Base-by-base conservation (phyloP, 768 basidiomycete genomes). In the Mycena sanguinolenta region DNA sequence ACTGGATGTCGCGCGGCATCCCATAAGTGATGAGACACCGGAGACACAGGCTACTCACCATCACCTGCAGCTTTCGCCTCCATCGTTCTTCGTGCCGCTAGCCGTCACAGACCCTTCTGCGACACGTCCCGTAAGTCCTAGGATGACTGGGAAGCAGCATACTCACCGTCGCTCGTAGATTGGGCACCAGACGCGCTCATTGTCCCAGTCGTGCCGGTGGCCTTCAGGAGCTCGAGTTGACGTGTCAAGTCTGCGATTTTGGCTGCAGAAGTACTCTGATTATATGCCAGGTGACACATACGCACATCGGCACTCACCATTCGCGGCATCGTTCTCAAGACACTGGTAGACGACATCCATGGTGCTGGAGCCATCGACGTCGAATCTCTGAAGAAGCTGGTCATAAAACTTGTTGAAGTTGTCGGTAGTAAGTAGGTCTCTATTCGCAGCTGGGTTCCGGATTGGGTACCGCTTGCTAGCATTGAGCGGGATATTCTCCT, bases 401-500 rank as follows among this genome's bases (percentile, higher is more conserved):
- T 59, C 58, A 10, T 16, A 3, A 34, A 54, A 54, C 17, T 7
- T 16, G 1, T 54, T 14, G 27, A 27, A n/a, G 21, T 49, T n/a
- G 4, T 4, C 19, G 4, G 46, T 8, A n/a, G 7, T 19, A 23
- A 9, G 8, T 4, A 13, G 46, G 4, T 21, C 19, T 10, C 4
- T 23, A 5, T 21, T n/a, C 19, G n/a, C 4, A 14, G 17, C 12
- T 3, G 39, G 12, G 8, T 6, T 3, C 39, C 21, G 6, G 1
- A 32, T 7, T 28, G n/a, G n/a, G n/a, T n/a, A n/a, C n/a, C n/a
- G n/a, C n/a, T n/a, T n/a, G n/a, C n/a, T n/a, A n/a, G n/a, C n/a
- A n/a, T n/a, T n/a, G n/a, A n/a, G n/a, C n/a, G n/a, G n/a, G 53
- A 17, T 19, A 54, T 54, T 54, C 30, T 54, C 53, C 30, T 54